phyloP scores from a whole-genome alignment of 148 eudicot genomes.

The Agrostemma githago region DNA sequence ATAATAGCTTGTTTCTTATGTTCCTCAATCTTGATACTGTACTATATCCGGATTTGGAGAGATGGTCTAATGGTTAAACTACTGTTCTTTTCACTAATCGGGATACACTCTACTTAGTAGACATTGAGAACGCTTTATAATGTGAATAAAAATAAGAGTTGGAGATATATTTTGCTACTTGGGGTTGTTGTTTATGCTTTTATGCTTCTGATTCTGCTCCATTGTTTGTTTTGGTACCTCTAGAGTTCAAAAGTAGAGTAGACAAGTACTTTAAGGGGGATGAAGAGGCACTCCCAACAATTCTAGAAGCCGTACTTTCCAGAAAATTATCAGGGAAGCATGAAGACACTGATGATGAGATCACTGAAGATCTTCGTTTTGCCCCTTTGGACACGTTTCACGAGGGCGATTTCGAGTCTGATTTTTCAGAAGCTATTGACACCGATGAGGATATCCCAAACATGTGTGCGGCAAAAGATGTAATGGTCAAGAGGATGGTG shows the following conservation, averaged over 20 bases:
- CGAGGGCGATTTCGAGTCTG: slow-evolving; percentile 51
- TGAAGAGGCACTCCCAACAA: slow-evolving; percentile 47
- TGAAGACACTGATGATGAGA: slow-evolving; percentile 72
- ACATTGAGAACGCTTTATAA: too few species aligned
- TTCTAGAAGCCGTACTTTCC: slow-evolving; percentile 53
- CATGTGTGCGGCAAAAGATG: slow-evolving; percentile 48
- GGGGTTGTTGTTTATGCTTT: not conserved
- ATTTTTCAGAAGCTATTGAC: slow-evolving; percentile 48
- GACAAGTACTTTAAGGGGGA: slow-evolving; percentile 56
- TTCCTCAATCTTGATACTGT: too few species aligned
- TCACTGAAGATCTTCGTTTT: slow-evolving; percentile 45
- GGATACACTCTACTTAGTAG: too few species aligned
- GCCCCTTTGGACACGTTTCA: slow-evolving; percentile 43
- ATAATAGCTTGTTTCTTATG: too few species aligned
- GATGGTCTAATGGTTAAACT: too few species aligned
- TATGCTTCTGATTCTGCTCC: not conserved
- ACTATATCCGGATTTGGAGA: too few species aligned
- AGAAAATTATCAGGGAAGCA: slow-evolving; percentile 60
- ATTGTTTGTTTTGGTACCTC: slow-evolving; percentile 18
- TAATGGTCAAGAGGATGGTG: slow-evolving; percentile 45
- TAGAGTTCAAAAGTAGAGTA: slow-evolving; percentile 61
- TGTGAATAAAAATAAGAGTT: not conserved
- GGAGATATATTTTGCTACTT: not conserved
- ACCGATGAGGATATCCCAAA: slow-evolving; percentile 70
- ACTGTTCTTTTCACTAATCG: too few species aligned